A percentile compares a stretch with the other conserved stretches of the same genome.
Conservation (phyloP, 2,329 filamentous ascomycete species). For the Sporothrix globosa region DNA sequence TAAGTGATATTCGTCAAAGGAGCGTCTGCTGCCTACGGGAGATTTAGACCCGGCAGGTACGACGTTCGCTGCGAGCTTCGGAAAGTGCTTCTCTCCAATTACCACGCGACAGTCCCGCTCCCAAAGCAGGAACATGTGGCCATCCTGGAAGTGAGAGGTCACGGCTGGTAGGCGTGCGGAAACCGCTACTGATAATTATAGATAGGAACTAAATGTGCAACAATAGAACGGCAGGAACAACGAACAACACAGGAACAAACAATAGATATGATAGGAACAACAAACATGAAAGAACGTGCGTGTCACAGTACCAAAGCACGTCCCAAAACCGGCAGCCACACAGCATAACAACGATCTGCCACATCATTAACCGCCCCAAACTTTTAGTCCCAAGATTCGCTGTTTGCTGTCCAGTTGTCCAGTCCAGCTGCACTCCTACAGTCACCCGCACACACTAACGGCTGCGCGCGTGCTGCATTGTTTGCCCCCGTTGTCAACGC, state of each 20-base stretch:
- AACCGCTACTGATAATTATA: not conserved
- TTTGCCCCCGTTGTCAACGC: not conserved
- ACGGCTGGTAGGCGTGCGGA: not conserved
- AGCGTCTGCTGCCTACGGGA: not conserved
- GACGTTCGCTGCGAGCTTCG: not conserved
- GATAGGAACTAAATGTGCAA: not conserved
- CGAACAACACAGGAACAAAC: not conserved
- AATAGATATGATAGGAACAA: not conserved
- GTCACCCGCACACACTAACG: slow-evolving; percentile 19
- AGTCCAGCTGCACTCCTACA: not conserved
- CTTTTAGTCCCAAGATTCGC: not conserved
- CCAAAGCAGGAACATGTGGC: not conserved
- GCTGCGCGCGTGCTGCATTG: slow-evolving; percentile 18
- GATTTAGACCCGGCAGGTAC: slow-evolving; percentile 4
- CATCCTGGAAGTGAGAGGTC: not conserved
- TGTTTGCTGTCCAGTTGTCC: not conserved
- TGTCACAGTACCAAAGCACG: slow-evolving; percentile 4
- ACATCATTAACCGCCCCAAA: slow-evolving; percentile 19
- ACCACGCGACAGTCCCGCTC: slow-evolving; percentile 16
- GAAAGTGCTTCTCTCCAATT: not conserved
- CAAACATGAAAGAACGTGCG: not conserved
- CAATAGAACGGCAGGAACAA: not conserved
- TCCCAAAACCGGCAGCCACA: slow-evolving; percentile 17
- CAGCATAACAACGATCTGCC: slow-evolving; percentile 17
- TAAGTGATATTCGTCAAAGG: slow-evolving; percentile 8